Conservation (phyloP, 1,139 yeast species). For the Taphrina wiesneri region DNA sequence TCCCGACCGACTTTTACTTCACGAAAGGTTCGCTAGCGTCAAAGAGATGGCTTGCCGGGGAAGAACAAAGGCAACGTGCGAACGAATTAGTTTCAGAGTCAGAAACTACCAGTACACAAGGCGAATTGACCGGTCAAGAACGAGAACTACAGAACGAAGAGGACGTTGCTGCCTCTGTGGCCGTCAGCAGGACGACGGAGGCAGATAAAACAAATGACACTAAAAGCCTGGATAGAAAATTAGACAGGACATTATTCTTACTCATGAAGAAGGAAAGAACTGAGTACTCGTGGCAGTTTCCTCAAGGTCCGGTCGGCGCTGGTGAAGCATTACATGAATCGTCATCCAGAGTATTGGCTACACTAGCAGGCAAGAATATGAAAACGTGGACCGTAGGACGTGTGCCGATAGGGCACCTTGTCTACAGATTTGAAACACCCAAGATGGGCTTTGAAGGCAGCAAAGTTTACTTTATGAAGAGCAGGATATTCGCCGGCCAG, state of each 20-base stretch:
- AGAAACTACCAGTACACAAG: constrained; percentile 62
- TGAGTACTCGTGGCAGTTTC: constrained; percentile 66
- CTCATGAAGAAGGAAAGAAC: constrained; percentile 54
- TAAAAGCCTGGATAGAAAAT: constrained; percentile 71
- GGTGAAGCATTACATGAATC: constrained; percentile 53
- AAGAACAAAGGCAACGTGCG: constrained; percentile 64
- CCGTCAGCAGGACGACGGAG: constrained; percentile 70
- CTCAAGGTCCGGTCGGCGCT: constrained; percentile 55
- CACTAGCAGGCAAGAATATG: constrained; percentile 57
- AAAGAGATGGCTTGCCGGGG: constrained; percentile 73
- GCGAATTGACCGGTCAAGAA: constrained; percentile 48
- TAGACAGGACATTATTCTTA: constrained; percentile 78
- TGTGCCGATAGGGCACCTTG: constrained; percentile 63
- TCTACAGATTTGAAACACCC: constrained; percentile 1
- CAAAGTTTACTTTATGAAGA: constrained; percentile 73
- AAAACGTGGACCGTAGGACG: constrained; percentile 88
- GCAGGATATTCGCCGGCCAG: constrained; percentile 86
- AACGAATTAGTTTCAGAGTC: constrained; percentile 63
- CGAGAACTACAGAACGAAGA: constrained; percentile 50
- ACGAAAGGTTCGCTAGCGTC: constrained; percentile 88
- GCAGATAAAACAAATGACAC: constrained; percentile 69
- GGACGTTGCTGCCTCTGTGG: constrained; percentile 60
- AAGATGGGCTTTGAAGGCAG: constrained; percentile 7
- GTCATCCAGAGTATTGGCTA: constrained; percentile 38
- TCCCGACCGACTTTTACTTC: constrained; percentile 90